phyloP scores from a whole-genome alignment of 2,329 filamentous ascomycete species.

The Ceratocystis colombiana region DNA sequence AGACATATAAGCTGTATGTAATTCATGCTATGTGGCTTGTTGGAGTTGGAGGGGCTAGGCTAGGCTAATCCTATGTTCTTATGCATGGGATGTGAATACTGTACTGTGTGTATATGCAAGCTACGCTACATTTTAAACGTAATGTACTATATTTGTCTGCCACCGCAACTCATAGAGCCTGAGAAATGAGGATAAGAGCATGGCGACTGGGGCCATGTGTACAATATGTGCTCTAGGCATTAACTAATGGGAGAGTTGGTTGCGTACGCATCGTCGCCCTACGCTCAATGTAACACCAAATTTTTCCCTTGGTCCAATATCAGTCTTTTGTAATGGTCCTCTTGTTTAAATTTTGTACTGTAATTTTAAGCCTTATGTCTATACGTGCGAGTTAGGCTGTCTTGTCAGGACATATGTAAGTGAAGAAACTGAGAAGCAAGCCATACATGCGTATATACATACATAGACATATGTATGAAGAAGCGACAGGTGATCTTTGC shows the following conservation, averaged over 20 bases:
- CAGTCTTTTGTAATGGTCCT: too few relatives aligned
- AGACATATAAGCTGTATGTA: neutral
- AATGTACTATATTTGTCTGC: neutral
- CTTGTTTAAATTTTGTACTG: neutral
- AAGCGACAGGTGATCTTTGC: neutral
- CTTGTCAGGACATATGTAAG: too few relatives aligned
- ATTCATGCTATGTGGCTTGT: conserved; percentile 1
- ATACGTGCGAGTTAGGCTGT: neutral
- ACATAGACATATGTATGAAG: neutral
- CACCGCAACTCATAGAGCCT: neutral
- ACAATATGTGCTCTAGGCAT: neutral
- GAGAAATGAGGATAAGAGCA: neutral
- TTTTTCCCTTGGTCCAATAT: neutral
- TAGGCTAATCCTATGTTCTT: neutral
- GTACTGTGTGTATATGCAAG: neutral
- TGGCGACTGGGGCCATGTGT: neutral
- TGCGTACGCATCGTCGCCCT: neutral
- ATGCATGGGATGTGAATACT: neutral
- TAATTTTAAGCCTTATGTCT: neutral
- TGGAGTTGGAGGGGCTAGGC: neutral
- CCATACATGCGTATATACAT: neutral
- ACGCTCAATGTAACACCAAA: neutral
- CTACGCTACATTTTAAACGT: neutral
- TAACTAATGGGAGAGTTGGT: neutral
- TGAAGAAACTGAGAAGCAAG: neutral